Evolutionary conservation across 2,329 filamentous ascomycete genomes (phyloP).

Genomic region (Trichophyton verrucosum): DNA sequence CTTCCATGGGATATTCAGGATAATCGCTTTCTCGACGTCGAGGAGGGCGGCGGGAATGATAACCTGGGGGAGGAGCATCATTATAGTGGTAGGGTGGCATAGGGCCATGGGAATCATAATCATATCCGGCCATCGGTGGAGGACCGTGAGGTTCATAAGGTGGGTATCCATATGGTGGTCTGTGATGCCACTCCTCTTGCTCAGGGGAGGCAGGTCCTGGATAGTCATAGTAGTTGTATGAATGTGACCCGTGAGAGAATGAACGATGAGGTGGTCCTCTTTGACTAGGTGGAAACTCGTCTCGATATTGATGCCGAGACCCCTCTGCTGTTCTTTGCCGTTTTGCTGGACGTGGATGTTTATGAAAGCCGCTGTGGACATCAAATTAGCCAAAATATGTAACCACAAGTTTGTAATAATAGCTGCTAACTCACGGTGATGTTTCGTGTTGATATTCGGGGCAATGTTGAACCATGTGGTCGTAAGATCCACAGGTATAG

Average conservation of each 20-base stretch:
- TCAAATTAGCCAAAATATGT: background rate
- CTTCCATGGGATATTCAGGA: conserved; percentile 5
- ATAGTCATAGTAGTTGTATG: conserved; percentile 14
- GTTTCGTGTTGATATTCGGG: conserved; percentile 22
- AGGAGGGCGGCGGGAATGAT: conserved; percentile 9
- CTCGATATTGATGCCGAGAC: conserved; percentile 9
- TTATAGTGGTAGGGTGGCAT: conserved; percentile 8
- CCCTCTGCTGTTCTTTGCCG: conserved; percentile 17
- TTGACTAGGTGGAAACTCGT: conserved; percentile 12
- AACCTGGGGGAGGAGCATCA: conserved; percentile 10
- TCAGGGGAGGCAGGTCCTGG: conserved; percentile 11
- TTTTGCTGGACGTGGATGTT: conserved; percentile 17
- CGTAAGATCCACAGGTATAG: conserved; percentile 24
- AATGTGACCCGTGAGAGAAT: conserved; percentile 14
- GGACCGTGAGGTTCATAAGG: conserved; percentile 15
- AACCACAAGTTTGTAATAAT: background rate
- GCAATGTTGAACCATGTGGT: conserved; percentile 25
- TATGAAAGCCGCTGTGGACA: conserved; percentile 12
- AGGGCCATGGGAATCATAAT: conserved; percentile 7
- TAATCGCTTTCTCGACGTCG: conserved; percentile 6
- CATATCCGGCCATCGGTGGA: conserved; percentile 14
- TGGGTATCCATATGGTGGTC: conserved; percentile 16
- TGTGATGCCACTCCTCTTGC: conserved; percentile 16
- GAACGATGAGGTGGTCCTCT: conserved; percentile 15
- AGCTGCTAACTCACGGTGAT: conserved; percentile 20